These are phyloP conservation scores for Botryotinia convoluta DNA, from an alignment of 2,329 filamentous ascomycete genomes.

Conservation along the genomic window DNA sequence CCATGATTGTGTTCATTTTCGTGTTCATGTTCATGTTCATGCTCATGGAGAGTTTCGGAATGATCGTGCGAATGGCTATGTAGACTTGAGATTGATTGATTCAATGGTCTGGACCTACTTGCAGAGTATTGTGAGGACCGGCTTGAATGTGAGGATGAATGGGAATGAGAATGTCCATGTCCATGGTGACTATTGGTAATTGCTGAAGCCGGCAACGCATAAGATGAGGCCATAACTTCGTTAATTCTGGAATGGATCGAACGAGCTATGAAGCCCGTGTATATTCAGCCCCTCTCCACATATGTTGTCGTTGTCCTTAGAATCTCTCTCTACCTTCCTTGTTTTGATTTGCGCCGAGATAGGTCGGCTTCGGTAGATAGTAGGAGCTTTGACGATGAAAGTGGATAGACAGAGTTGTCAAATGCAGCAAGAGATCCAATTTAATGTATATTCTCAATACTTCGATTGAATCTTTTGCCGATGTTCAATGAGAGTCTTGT, in stretches of 20 bases:
- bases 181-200: constrained; percentile 35
- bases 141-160: constrained; percentile 39
- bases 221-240: constrained; percentile 38
- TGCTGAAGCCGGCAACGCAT: constrained; percentile 38
- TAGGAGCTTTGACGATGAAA: constrained; percentile 15
- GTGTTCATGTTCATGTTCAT: constrained; percentile 20
- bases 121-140: constrained; percentile 29
- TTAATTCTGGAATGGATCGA: constrained; percentile 13
- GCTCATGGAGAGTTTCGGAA: constrained; percentile 32
- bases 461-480: too few species aligned
- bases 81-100: constrained; percentile 32
- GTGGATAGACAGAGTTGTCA: background rate
- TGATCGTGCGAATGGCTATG: constrained; percentile 32
- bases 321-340: background rate
- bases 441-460: background rate
- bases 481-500: background rate
- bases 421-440: background rate
- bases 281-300: background rate
- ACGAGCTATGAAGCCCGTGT: constrained; percentile 30
- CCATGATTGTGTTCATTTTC: constrained; percentile 12
- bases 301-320: background rate
- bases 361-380: background rate
- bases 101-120: constrained; percentile 28
- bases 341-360: constrained; percentile 9
- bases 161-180: constrained; percentile 39